Evolutionary conservation across 148 eudicot genomes (phyloP).

Genomic region (Amaranthus cruentus): DNA sequence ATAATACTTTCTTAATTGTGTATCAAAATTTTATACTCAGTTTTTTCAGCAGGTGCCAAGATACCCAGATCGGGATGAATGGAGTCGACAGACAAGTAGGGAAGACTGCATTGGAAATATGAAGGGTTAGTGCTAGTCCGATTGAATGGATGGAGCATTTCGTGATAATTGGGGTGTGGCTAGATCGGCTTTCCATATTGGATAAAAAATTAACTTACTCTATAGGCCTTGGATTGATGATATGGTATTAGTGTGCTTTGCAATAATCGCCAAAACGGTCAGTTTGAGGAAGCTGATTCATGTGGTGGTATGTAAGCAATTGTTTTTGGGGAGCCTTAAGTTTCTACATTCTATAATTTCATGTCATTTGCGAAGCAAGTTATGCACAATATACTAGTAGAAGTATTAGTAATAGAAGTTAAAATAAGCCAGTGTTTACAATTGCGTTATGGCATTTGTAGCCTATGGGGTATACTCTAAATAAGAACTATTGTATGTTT

Average conservation of each 20-base stretch:
- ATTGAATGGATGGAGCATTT: constrained; percentile 17
- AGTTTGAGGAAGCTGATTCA: constrained; percentile 17
- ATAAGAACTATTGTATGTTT: constrained; percentile 17
- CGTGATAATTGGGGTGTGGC: constrained; percentile 12
- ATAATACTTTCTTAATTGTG: background rate
- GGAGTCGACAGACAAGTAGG: constrained; percentile 19
- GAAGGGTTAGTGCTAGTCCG: constrained; percentile 29
- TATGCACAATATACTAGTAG: constrained; percentile 10
- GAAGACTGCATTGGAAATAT: constrained; percentile 10
- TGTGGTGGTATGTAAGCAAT: constrained; percentile 13
- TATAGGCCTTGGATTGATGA: constrained; percentile 20
- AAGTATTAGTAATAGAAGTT: background rate
- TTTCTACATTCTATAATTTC: background rate
- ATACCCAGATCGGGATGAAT: constrained; percentile 21
- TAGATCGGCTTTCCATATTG: constrained; percentile 15
- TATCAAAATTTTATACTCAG: background rate
- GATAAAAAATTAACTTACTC: constrained; percentile 14
- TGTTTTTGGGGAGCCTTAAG: constrained; percentile 20
- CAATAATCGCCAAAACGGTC: constrained; percentile 10
- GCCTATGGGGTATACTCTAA: constrained; percentile 2
- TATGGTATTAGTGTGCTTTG: constrained; percentile 14
- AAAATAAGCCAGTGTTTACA: constrained; percentile 22
- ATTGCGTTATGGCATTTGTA: constrained; percentile 3
- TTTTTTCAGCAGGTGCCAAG: constrained; percentile 27
- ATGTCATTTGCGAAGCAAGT: constrained; percentile 5